Evolutionary conservation across 768 basidiomycete genomes (phyloP).

Genomic region (Mycena albidolilacea): DNA sequence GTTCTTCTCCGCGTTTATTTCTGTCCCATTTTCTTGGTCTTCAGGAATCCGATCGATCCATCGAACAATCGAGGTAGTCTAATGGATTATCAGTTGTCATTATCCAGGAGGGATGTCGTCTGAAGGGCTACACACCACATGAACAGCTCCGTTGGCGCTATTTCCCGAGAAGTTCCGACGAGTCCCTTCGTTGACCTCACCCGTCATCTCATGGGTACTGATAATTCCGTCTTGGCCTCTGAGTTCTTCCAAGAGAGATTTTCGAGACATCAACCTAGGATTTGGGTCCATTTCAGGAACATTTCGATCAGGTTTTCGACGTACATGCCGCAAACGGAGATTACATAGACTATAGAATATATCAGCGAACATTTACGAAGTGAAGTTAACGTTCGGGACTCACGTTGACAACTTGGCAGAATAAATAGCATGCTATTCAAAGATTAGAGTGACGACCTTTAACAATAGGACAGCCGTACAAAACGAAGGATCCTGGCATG

Average conservation of each 20-base stretch:
- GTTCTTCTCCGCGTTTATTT: neutral
- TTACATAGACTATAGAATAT: conserved; percentile 4
- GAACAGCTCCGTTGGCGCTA: neutral
- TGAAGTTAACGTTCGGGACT: neutral
- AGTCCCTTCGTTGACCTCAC: neutral
- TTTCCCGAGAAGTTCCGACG: conserved; percentile 5
- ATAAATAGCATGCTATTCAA: conserved; percentile 7
- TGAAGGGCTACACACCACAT: neutral
- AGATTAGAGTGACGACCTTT: conserved; percentile 1
- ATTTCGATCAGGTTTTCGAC: neutral
- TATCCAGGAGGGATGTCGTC: conserved; percentile 1
- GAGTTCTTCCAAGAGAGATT: conserved; percentile 11
- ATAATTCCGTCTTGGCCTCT: neutral
- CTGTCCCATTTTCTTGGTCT: neutral
- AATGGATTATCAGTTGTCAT: neutral
- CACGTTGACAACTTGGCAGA: conserved; percentile 6
- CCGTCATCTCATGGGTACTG: neutral
- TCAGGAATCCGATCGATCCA: conserved; percentile 1
- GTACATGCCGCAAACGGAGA: conserved; percentile 11
- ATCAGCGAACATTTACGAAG: neutral
- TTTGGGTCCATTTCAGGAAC: neutral
- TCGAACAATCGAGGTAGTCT: conserved; percentile 5
- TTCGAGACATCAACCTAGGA: conserved; percentile 7
- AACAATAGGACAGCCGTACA: neutral
- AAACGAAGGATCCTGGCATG: conserved; percentile 5